Base-by-base conservation (phyloP, 73 alveolate genomes). In the Tetrahymena thermophila region DNA sequence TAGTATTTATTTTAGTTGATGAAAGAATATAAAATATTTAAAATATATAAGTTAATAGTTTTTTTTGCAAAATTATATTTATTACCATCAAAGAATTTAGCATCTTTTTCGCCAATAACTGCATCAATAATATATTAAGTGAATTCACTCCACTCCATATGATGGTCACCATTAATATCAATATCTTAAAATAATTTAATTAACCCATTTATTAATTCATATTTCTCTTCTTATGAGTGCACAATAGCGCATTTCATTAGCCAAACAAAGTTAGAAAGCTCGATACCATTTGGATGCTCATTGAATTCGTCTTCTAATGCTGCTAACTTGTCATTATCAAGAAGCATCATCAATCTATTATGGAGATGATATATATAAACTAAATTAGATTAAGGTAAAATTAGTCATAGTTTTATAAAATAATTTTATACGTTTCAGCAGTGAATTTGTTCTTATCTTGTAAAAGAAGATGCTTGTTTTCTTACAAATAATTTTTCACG, bases 101-200 rank as follows among this genome's bases (percentile, higher is more conserved):
- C 95, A 35, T 97, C 97, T 83, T 98, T 97, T 84, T 98, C 96
- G 85, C 98, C 98, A 96, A 98, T 99, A 23, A 99, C 99, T 93
- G 98, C 99, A 96, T 99, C 99, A 31, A 99, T 99, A 31, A 99
- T 98, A 94, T 97, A 99, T 94, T 99, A 98, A 34, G 99, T 99
- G 94, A 99, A 99, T 95, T 99, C 99, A 93, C 97, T 93, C 99
- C 99, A 99, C 95, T 99, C 99, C 99, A 99, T 99, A 94, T 98
- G 99, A 56, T 96, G 97, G 94, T 99, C 99, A 23, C 99, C 99
- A 95, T 98, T 98, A 34, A 99, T 98, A 96, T 99, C 99, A 44
- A 98, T 99, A 95, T 99, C 99, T 93, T 98, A 96, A 94, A 99
- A 99, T 58, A 99, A 97, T 95, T 98, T 97, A 84, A 97, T 98